Evolutionary conservation across 495 filamentous ascomycete species (phyloP).

Genomic region (Aspergillus ostianus): DNA sequence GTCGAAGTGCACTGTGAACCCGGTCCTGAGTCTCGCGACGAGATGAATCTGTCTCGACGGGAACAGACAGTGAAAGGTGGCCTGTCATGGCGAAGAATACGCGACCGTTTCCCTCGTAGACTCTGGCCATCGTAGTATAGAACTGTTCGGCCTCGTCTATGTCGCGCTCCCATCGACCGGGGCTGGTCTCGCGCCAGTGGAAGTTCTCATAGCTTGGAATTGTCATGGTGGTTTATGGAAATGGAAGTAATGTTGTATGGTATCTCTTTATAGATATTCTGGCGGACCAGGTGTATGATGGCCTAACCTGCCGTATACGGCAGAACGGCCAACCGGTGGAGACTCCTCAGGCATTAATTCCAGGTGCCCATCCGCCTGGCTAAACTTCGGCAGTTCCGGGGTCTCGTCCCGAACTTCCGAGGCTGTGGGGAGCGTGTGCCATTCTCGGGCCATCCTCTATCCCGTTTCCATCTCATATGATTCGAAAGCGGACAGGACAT

Average conservation of each 20-base stretch:
- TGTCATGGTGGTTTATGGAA: background rate
- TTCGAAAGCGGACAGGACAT: too few relatives aligned
- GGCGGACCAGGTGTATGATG: too few relatives aligned
- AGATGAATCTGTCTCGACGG: background rate
- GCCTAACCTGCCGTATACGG: background rate
- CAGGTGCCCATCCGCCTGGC: background rate
- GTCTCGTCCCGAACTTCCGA: too few relatives aligned
- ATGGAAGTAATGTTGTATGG: too few relatives aligned
- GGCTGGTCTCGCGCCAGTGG: constrained; percentile 9
- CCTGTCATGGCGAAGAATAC: constrained; percentile 41
- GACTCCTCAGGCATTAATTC: background rate
- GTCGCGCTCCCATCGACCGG: constrained; percentile 38
- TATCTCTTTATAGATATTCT: too few relatives aligned
- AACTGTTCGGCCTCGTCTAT: constrained; percentile 46
- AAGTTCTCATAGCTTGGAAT: constrained; percentile 1
- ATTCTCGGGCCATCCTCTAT: too few relatives aligned
- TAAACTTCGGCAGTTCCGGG: background rate
- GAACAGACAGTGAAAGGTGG: constrained; percentile 23
- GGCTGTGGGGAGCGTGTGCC: too few relatives aligned
- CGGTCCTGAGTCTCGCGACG: background rate
- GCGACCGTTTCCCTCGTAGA: constrained; percentile 36
- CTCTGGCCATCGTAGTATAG: constrained; percentile 36
- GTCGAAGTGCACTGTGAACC: constrained; percentile 30
- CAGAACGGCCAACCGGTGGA: background rate
- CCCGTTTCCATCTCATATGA: too few relatives aligned